phyloP scores from a whole-genome alignment of 352 stramenopile genomes.

The Stramenopiles sp. region DNA sequence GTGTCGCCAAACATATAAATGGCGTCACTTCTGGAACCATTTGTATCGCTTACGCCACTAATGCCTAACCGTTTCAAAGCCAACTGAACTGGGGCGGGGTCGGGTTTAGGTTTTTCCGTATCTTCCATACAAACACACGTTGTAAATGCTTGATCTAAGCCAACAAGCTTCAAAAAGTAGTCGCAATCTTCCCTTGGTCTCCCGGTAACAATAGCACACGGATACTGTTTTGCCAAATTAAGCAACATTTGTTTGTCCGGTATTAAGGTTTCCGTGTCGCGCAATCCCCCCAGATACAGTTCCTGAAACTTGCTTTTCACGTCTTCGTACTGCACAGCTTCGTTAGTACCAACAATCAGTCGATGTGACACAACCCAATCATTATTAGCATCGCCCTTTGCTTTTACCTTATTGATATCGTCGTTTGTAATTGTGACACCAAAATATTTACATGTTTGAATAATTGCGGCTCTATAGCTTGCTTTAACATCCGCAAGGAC shows the following conservation, averaged over 20 bases:
- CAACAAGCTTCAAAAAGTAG: slow-evolving; percentile 67
- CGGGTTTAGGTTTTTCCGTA: slow-evolving; percentile 63
- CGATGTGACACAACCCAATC: slow-evolving; percentile 84
- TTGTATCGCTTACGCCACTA: slow-evolving; percentile 8
- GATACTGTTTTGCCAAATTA: slow-evolving; percentile 49
- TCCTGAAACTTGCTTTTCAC: slow-evolving; percentile 81
- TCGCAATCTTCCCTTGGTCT: slow-evolving; percentile 72
- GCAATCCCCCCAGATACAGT: slow-evolving; percentile 77
- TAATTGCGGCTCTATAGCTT: slow-evolving; percentile 76
- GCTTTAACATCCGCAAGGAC: slow-evolving; percentile 81
- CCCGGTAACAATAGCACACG: slow-evolving; percentile 66
- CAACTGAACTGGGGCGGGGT: slow-evolving; percentile 57
- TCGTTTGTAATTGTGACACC: slow-evolving; percentile 54
- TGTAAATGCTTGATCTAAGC: slow-evolving; percentile 48
- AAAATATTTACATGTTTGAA: slow-evolving; percentile 54
- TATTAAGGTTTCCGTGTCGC: slow-evolving; percentile 69
- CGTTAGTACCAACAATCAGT: slow-evolving; percentile 33
- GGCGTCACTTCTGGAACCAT: slow-evolving; percentile 43
- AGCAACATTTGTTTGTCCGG: slow-evolving; percentile 51
- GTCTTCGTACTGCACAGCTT: slow-evolving; percentile 48
- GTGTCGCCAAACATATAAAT: slow-evolving; percentile 76
- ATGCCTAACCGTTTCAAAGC: slow-evolving; percentile 54
- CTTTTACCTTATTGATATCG: slow-evolving; percentile 67
- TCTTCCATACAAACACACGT: slow-evolving; percentile 86
- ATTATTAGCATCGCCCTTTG: slow-evolving; percentile 83